phyloP scores from a whole-genome alignment of 2,329 filamentous ascomycete genomes.

The Neofusicoccum sp. region DNA sequence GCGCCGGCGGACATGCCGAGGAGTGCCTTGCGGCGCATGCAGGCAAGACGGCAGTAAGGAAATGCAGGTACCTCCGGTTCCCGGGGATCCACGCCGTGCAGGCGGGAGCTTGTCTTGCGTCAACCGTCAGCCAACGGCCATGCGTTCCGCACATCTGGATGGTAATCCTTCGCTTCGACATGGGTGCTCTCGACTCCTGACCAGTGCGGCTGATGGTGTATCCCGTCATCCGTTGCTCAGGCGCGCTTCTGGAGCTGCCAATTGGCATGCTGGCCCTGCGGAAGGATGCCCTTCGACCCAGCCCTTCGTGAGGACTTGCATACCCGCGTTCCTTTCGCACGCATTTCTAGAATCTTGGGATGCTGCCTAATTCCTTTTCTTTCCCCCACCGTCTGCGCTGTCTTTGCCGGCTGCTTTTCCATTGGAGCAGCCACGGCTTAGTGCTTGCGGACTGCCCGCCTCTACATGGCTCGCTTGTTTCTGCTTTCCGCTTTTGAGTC shows the following conservation, averaged over 20 bases:
- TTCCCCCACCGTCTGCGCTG: background rate
- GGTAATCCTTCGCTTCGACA: background rate
- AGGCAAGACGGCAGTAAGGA: constrained; percentile 4
- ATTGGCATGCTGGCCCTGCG: background rate
- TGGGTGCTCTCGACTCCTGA: background rate
- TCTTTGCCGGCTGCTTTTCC: background rate
- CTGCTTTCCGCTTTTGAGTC: constrained; percentile 11
- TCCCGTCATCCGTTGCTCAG: constrained; percentile 5
- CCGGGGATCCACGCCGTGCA: background rate
- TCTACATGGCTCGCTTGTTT: background rate
- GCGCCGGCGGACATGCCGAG: constrained; percentile 4
- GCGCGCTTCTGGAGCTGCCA: background rate
- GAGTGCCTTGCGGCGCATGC: constrained; percentile 7
- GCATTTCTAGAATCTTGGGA: background rate
- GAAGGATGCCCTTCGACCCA: background rate
- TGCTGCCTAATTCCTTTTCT: constrained; percentile 5
- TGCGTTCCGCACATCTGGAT: background rate
- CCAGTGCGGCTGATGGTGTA: constrained; percentile 6
- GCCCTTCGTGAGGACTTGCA: background rate
- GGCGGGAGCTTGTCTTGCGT: constrained; percentile 11
- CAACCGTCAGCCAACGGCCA: constrained; percentile 1
- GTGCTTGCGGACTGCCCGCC: background rate
- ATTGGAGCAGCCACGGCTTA: background rate
- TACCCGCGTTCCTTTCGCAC: background rate
- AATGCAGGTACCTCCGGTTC: constrained; percentile 12